Base-by-base conservation (phyloP, 2,329 filamentous ascomycete genomes). In the Paracorniculantispora psalliotae region DNA sequence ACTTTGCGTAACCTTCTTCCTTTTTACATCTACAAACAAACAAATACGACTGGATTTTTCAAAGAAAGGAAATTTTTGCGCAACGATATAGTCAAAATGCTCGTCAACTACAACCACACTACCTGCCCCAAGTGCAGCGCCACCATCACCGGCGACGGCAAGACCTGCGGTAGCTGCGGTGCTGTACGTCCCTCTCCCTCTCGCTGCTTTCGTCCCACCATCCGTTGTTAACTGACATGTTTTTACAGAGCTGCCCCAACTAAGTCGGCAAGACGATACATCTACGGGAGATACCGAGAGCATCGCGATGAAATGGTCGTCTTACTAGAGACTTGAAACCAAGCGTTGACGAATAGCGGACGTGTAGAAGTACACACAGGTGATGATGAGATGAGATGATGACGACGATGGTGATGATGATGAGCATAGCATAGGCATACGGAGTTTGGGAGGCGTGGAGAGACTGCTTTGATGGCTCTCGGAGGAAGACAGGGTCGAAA, bases 41-140 rank as follows among this genome's bases (percentile, higher is more conserved):
- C n/a, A 43, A 55, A 1, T 5, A 21, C n/a, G n/a, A n/a, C n/a
- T n/a, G n/a, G n/a, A n/a, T n/a, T n/a, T n/a, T n/a, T n/a, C n/a
- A n/a, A n/a, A n/a, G n/a, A n/a, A n/a, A n/a, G n/a, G n/a, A n/a
- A n/a, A n/a, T n/a, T n/a, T n/a, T n/a, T n/a, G n/a, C n/a, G n/a
- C n/a, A n/a, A n/a, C n/a, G n/a, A n/a, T n/a, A n/a, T 15, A 41
- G 3, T 21, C 57, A 63, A 51, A 8, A 73, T 73, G 71, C 63
- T 72, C 62, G 68, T 68, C 61, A 65, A 65, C 63, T 69, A 74
- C 69, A 72, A 76, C 70, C 69, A 74, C 67, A 65, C 68, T 59
- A 64, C 69, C 66, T 85, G 82, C 77, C 82, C 82, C 74, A 83
- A 81, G 75, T 85, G 82, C 77, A 78, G 76, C 66, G 73, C 75